phyloP scores from a whole-genome alignment of 164 flowering plant species.

The Cinnamomum micranthum region DNA sequence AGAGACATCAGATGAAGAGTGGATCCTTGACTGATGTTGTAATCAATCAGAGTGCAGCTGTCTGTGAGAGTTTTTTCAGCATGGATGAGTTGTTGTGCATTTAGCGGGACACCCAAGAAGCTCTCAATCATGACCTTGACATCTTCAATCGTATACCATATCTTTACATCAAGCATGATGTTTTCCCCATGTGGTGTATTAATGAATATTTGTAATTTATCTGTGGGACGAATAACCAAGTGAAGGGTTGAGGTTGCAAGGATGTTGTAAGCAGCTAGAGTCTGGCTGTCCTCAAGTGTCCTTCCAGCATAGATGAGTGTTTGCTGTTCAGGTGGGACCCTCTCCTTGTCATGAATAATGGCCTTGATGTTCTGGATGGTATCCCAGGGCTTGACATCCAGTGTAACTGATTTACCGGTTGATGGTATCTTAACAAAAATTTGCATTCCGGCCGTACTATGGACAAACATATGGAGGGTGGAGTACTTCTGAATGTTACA shows the following conservation, averaged over 20 bases:
- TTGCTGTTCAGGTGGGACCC: slow-evolving; percentile 2
- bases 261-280: slow-evolving; percentile 17
- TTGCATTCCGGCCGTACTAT: slow-evolving; percentile 3
- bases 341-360: slow-evolving; percentile 18
- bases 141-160: slow-evolving; percentile 12
- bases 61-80: slow-evolving; percentile 20
- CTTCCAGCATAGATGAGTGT: slow-evolving; percentile 20
- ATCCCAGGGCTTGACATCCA: slow-evolving; percentile 18
- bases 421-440: slow-evolving; percentile 9
- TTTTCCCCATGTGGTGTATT: slow-evolving; percentile 2
- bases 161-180: slow-evolving; percentile 12
- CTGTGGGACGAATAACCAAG: slow-evolving; percentile 10
- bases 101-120: slow-evolving; percentile 8
- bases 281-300: slow-evolving; percentile 20
- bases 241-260: slow-evolving; percentile 9
- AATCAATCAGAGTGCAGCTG: slow-evolving; percentile 14
- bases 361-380: slow-evolving; percentile 22
- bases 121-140: slow-evolving; percentile 24
- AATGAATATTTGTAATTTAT: slow-evolving; percentile 15
- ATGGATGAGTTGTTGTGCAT: slow-evolving; percentile 5
- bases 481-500: slow-evolving; percentile 14
- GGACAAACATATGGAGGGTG: slow-evolving; percentile 15
- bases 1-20: slow-evolving; percentile 8
- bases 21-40: slow-evolving; percentile 16
- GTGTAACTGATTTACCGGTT: slow-evolving; percentile 2